Percentiles rank a stretch among this genome's conserved stretches.
phyloP scores from a whole-genome alignment of 139 green algal species.

The Monoraphidium neglectum region DNA sequence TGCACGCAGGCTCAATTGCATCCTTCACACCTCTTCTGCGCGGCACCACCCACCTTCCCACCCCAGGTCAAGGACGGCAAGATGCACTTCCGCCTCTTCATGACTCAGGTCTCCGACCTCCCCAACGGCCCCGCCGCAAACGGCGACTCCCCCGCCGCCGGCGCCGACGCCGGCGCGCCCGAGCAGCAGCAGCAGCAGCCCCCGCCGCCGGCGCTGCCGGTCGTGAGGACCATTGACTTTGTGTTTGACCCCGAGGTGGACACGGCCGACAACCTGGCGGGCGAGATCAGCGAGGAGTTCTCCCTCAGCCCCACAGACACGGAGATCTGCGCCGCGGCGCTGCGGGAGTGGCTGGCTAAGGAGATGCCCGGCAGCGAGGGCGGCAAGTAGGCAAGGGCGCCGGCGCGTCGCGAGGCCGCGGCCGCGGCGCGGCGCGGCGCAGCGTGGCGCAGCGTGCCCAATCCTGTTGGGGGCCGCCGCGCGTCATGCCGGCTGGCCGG shows the following conservation, averaged over 20 bases:
- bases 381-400: neutral
- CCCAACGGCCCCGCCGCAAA: neutral
- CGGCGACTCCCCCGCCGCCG: neutral
- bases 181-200: conserved; percentile 34
- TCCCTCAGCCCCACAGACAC: conserved; percentile 83
- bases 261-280: conserved; percentile 89
- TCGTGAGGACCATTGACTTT: conserved; percentile 93
- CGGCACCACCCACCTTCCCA: too few species aligned
- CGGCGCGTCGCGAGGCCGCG: too few species aligned
- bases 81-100: conserved; percentile 86
- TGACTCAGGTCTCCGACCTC: conserved; percentile 59
- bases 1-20: too few species aligned
- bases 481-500: too few species aligned
- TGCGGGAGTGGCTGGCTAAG: conserved; percentile 88
- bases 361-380: conserved; percentile 45
- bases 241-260: conserved; percentile 90
- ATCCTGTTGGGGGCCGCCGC: too few species aligned
- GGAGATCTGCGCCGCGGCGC: conserved; percentile 87
- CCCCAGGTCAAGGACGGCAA: conserved; percentile 70
- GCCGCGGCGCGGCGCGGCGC: too few species aligned
- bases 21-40: too few species aligned
- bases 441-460: too few species aligned
- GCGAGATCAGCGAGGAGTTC: conserved; percentile 94
- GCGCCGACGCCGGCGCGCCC: conserved; percentile 59
- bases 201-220: neutral